Evolutionary conservation across 192 early-diverging fungal genomes (phyloP), one percentile per base, ranked within the genome.

Genomic region (Rhizophlyctis rosea): DNA sequence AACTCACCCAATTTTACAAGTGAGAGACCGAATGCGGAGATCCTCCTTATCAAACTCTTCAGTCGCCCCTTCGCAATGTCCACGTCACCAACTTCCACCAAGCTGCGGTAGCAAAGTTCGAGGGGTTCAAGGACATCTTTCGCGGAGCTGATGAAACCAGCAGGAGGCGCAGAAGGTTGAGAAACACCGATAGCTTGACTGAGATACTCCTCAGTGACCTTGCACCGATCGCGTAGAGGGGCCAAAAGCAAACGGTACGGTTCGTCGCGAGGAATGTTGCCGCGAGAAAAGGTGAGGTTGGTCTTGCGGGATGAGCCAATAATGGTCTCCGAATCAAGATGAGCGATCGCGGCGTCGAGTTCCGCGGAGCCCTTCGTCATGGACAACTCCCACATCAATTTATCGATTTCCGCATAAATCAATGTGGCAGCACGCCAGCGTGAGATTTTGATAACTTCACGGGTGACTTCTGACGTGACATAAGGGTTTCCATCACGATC

Each of bases 401-500:
- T 58, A 51, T 72, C 70, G 34, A 68, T 44, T 55, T 72, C 70
- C 3, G 18, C n/a, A 35, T 66, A 72, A 28, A 69, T 69, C 29
- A 73, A 54, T 14, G 55, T 63, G 24, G 72, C 67, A 3, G 67
- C 72, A 33, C 72, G 66, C 72, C 72, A 73, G 13, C 72, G 28
- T 32, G 49, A 54, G 32, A 73, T 52, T 47, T 71, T 70, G 48
- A 73, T 61, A 27, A 73, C 72, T 25, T 73, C 72, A 3, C 39
- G 55, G 23, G 67, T 73, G 21, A 68, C 67, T 28, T 73, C 66
- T 1, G 55, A 50, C 14, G 67, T 70, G 33, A 73, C 65, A 34
- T 35, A 73, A 2, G 67, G 72, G 67, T 73, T 73, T 18, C 72
- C 72, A 52, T 73, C 72, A 4, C 72, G 67, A 30, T 73, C 72